Conservation (phyloP, 2,329 filamentous ascomycete species). For the Exophiala spinifera region DNA sequence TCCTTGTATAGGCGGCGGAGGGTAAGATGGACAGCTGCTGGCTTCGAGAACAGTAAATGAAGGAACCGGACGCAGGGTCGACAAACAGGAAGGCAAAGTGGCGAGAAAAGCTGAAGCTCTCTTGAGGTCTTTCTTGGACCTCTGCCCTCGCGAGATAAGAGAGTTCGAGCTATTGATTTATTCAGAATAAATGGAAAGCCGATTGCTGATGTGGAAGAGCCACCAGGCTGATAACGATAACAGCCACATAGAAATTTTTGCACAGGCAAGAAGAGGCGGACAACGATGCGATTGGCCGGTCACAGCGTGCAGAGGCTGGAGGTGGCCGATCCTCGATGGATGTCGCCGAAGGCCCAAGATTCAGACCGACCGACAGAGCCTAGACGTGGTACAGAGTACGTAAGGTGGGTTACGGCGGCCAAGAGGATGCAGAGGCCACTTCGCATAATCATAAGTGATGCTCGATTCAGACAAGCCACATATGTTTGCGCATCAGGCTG, state of each 20-base stretch:
- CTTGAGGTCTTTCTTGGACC: background rate
- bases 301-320: background rate
- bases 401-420: too few species aligned
- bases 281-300: background rate
- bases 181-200: background rate
- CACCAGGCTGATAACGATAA: conserved; percentile 19
- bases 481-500: too few species aligned
- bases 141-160: background rate
- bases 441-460: too few species aligned
- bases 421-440: too few species aligned
- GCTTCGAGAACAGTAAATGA: background rate
- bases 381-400: too few species aligned
- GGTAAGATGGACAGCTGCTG: background rate
- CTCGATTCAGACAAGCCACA: too few species aligned
- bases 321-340: too few species aligned
- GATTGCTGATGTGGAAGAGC: background rate
- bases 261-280: conserved; percentile 3
- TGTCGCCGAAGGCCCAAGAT: too few species aligned
- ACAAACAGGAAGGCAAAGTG: background rate
- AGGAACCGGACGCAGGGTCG: background rate
- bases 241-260: conserved; percentile 6
- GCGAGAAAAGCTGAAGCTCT: background rate
- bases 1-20: background rate
- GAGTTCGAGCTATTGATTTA: background rate
- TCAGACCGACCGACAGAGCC: too few species aligned